Evolutionary conservation across 257 asterid genomes (phyloP).

Genomic region (Solanum lycopersicoides): DNA sequence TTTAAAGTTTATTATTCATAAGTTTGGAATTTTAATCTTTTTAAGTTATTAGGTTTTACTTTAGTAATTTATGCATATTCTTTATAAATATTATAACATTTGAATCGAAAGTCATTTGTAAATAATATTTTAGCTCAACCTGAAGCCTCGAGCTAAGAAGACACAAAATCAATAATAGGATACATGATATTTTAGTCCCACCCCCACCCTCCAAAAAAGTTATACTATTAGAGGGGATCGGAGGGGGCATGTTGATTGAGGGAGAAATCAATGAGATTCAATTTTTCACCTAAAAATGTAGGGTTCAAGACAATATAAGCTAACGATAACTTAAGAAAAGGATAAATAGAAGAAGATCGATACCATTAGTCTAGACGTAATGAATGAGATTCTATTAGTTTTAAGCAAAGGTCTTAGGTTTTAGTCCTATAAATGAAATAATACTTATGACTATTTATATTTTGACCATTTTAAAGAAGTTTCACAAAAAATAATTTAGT

Average conservation of each 20-base stretch:
- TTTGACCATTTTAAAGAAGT: neutral
- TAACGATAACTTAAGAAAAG: too few relatives aligned
- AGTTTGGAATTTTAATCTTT: neutral
- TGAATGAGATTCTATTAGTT: neutral
- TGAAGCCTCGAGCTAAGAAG: neutral
- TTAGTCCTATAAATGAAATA: neutral
- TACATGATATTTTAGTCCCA: neutral
- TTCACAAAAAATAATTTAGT: neutral
- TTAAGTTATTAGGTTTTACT: neutral
- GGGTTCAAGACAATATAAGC: too few relatives aligned
- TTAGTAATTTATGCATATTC: neutral
- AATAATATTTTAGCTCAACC: neutral
- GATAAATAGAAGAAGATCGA: too few relatives aligned
- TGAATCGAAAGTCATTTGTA: neutral
- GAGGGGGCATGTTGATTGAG: too few relatives aligned
- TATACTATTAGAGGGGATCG: too few relatives aligned
- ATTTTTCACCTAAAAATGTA: too few relatives aligned
- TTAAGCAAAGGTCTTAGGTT: neutral
- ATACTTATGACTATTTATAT: neutral
- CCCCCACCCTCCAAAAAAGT: too few relatives aligned
- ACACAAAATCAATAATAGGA: neutral
- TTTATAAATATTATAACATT: neutral
- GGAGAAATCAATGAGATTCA: too few relatives aligned
- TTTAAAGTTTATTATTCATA: neutral
- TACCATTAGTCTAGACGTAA: too few relatives aligned